These are phyloP conservation scores for Apiotrichum gracile DNA, from an alignment of 1,284 basidiomycete genomes.

Conservation along the genomic window DNA sequence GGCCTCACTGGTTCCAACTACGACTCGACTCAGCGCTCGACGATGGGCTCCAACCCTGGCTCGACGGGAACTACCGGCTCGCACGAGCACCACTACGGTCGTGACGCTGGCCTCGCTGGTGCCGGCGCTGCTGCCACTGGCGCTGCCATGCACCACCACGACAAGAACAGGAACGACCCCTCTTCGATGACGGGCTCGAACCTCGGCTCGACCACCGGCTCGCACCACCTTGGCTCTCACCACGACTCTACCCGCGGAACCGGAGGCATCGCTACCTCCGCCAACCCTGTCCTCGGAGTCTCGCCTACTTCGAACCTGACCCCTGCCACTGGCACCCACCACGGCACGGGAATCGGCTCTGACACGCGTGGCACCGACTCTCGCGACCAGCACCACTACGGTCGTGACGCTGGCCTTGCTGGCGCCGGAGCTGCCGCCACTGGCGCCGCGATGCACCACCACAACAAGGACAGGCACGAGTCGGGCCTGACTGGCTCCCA, in stretches of 20 bases:
- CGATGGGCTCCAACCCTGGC: too few relatives aligned
- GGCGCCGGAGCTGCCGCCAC: too few relatives aligned
- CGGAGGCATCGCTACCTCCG: too few relatives aligned
- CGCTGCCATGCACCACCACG: background rate
- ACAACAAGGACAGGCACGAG: too few relatives aligned
- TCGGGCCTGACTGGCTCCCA: too few relatives aligned
- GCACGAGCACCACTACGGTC: background rate
- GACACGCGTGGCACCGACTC: background rate
- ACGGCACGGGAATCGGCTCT: background rate
- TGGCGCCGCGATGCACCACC: too few relatives aligned
- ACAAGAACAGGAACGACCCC: background rate
- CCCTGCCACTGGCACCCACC: too few relatives aligned
- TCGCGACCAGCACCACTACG: background rate
- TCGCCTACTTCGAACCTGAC: too few relatives aligned
- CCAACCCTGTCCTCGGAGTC: too few relatives aligned
- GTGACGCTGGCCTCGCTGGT: background rate
- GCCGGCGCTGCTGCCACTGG: background rate
- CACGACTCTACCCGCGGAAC: background rate
- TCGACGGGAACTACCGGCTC: too few relatives aligned
- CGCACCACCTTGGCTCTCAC: background rate
- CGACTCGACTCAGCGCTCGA: too few relatives aligned
- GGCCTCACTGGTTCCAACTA: too few relatives aligned
- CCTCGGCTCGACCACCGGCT: background rate
- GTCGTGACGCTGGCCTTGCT: background rate
- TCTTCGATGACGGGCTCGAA: background rate